Evolutionary conservation across 2,329 filamentous ascomycete genomes (phyloP).

Genomic region (Pseudocercospora crystallina): DNA sequence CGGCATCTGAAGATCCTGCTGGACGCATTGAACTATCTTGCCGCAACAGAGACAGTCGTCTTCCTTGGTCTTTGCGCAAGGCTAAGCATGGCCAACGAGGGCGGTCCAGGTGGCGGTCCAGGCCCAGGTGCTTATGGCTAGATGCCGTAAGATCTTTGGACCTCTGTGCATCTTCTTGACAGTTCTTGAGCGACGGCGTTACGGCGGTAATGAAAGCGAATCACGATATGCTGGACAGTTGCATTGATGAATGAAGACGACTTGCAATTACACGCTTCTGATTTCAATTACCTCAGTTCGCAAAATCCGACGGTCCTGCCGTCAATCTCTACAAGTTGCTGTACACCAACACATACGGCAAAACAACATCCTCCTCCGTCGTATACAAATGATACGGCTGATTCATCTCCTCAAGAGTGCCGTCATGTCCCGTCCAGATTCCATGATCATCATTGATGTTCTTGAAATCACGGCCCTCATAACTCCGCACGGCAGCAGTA

Average conservation of each 20-base stretch:
- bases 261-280: too few relatives aligned
- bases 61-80: slow-evolving; percentile 83
- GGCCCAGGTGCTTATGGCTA: slow-evolving; percentile 24
- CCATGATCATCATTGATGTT: slow-evolving; percentile 5
- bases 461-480: neutral
- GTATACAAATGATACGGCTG: too few relatives aligned
- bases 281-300: too few relatives aligned
- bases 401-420: slow-evolving; percentile 2
- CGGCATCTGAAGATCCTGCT: slow-evolving; percentile 89
- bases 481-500: slow-evolving; percentile 8
- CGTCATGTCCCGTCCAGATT: neutral
- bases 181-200: too few relatives aligned
- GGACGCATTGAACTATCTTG: slow-evolving; percentile 94
- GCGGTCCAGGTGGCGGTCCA: slow-evolving; percentile 38
- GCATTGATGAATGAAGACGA: too few relatives aligned
- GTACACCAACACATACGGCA: slow-evolving; percentile 7
- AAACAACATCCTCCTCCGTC: too few relatives aligned
- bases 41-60: slow-evolving; percentile 94
- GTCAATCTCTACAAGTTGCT: neutral
- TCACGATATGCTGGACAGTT: too few relatives aligned
- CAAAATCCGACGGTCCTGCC: too few relatives aligned
- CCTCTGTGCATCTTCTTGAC: too few relatives aligned
- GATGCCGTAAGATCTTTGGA: neutral
- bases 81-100: slow-evolving; percentile 77
- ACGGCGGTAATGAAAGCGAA: too few relatives aligned